Evolutionary conservation across 31 red algal genomes (phyloP).

Genomic region (Odonthalia washingtoniensis): DNA sequence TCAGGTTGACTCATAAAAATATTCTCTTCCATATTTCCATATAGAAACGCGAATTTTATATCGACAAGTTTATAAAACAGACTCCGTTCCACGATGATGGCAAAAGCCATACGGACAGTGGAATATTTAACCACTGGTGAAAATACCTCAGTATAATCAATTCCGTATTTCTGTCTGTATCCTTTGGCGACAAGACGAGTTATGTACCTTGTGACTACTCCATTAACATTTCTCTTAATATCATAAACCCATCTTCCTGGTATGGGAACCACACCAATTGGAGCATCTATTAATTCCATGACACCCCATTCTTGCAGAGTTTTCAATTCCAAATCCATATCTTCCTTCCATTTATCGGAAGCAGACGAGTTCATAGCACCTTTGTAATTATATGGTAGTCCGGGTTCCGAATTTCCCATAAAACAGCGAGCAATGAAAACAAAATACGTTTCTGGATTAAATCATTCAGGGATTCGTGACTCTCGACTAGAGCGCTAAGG

Average conservation of each 20-base stretch:
- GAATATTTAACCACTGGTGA: constrained; percentile 37
- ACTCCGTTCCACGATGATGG: constrained; percentile 1
- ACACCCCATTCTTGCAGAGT: background rate
- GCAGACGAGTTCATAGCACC: too few species aligned
- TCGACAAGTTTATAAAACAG: constrained; percentile 10
- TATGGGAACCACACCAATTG: too few species aligned
- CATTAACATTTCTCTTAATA: constrained; percentile 7
- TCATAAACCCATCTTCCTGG: constrained; percentile 37
- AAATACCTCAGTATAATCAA: constrained; percentile 49
- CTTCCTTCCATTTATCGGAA: constrained; percentile 7
- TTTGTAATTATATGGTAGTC: too few species aligned
- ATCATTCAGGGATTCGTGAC: too few species aligned
- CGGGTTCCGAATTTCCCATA: too few species aligned
- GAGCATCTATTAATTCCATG: background rate
- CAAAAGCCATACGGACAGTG: constrained; percentile 15
- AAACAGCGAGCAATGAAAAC: too few species aligned
- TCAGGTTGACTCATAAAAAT: constrained; percentile 40
- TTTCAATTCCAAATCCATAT: constrained; percentile 24
- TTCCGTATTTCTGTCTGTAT: constrained; percentile 24
- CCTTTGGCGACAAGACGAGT: constrained; percentile 49
- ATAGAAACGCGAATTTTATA: constrained; percentile 49
- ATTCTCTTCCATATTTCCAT: constrained; percentile 44
- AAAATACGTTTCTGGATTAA: too few species aligned
- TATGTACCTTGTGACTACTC: constrained; percentile 12
- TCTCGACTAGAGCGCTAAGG: too few species aligned